phyloP scores from a whole-genome alignment of 2,329 filamentous ascomycete species.

The Talaromyces sp. region DNA sequence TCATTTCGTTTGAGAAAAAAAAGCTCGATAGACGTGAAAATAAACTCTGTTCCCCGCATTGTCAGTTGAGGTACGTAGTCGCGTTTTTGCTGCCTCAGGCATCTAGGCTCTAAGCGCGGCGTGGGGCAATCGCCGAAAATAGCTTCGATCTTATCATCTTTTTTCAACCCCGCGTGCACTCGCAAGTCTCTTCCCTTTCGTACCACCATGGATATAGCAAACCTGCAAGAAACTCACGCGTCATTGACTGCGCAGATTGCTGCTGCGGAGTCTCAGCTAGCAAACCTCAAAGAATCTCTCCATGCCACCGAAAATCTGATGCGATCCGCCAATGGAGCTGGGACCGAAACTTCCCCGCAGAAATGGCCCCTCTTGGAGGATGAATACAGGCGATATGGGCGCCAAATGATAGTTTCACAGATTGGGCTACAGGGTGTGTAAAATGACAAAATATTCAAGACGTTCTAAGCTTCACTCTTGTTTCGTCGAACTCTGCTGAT shows the following conservation, averaged over 20 bases:
- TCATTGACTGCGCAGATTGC: constrained; percentile 33
- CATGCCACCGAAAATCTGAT: constrained; percentile 23
- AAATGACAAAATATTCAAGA: neutral
- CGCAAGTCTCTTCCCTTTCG: neutral
- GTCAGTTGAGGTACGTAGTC: neutral
- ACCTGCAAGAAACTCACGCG: constrained; percentile 24
- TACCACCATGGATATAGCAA: neutral
- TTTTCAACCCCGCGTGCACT: neutral
- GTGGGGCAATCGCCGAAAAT: neutral
- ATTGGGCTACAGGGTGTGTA: constrained; percentile 68
- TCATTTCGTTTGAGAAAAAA: no score
- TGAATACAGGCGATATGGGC: constrained; percentile 82
- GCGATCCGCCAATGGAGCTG: constrained; percentile 13
- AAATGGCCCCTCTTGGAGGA: constrained; percentile 66
- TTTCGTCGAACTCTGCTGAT: neutral
- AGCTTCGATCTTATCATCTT: neutral
- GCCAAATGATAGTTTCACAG: constrained; percentile 83
- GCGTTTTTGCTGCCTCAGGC: neutral
- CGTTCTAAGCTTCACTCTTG: neutral
- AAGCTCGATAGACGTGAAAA: neutral
- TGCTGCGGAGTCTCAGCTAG: constrained; percentile 32
- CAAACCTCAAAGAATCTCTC: constrained; percentile 32
- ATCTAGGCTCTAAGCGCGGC: neutral
- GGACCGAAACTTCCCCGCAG: constrained; percentile 2
- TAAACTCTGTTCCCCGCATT: neutral